These are phyloP conservation scores for Tulasnella sp. DNA, from an alignment of 768 basidiomycete genomes.

Conservation along the genomic window DNA sequence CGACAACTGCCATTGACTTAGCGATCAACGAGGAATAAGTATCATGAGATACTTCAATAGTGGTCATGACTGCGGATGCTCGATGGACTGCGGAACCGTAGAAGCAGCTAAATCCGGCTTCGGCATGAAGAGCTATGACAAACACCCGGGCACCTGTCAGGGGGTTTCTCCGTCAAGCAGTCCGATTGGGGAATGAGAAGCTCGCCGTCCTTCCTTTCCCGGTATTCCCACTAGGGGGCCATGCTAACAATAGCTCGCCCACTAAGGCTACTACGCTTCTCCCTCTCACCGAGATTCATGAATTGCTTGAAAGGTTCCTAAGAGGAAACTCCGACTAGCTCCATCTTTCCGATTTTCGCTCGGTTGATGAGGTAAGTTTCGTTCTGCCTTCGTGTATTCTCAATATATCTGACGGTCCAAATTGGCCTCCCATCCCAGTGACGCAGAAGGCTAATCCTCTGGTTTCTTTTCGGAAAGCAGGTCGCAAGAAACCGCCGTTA, in stretches of 20 bases:
- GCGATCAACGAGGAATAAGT: too few relatives aligned
- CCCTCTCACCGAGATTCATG: not conserved
- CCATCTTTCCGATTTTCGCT: not conserved
- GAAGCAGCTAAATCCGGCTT: not conserved
- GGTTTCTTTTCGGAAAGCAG: not conserved
- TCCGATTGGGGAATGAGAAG: not conserved
- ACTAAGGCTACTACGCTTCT: not conserved
- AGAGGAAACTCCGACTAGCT: not conserved
- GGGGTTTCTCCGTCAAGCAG: not conserved
- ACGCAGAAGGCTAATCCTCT: not conserved
- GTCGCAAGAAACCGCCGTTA: not conserved
- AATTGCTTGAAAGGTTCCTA: not conserved
- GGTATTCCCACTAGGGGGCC: not conserved
- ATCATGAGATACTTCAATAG: not conserved
- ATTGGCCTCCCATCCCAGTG: not conserved
- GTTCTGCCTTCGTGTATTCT: not conserved
- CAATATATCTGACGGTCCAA: not conserved
- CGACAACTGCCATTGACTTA: too few relatives aligned
- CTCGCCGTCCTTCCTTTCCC: not conserved
- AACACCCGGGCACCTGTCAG: not conserved
- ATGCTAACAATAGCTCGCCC: not conserved
- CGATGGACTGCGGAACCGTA: not conserved
- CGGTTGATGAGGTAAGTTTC: not conserved
- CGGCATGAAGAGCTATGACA: not conserved
- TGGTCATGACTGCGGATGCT: not conserved